Conservation (phyloP, 1,139 yeast species). For the Blastobotrys buckinghamii region DNA sequence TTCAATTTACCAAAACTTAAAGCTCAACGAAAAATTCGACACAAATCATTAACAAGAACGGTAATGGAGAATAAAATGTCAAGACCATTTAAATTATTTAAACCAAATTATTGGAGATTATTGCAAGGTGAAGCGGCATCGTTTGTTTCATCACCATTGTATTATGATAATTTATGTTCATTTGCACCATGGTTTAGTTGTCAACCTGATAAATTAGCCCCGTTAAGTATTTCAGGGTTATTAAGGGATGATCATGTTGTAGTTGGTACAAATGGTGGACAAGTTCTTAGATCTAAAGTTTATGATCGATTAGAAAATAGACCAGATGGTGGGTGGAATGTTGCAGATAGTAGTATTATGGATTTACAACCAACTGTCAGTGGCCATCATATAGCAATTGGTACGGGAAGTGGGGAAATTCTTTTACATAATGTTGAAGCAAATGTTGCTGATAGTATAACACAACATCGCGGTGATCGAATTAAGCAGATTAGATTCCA, state of each 20-base stretch:
- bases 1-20: background rate
- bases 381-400: background rate
- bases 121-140: slow-evolving; percentile 4
- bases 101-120: background rate
- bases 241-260: background rate
- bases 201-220: background rate
- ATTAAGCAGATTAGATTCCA: background rate
- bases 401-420: background rate
- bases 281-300: background rate
- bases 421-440: too few species aligned
- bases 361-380: background rate
- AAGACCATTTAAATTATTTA: background rate
- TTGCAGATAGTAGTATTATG: slow-evolving; percentile 5
- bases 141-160: background rate
- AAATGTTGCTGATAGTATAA: too few species aligned
- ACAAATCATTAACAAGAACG: background rate
- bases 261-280: slow-evolving; percentile 10
- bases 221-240: slow-evolving; percentile 6
- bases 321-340: background rate
- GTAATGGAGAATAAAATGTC: background rate
- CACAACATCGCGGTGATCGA: background rate
- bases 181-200: slow-evolving; percentile 1
- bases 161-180: background rate
- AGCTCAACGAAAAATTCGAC: background rate
- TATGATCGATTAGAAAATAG: background rate